Conservation (phyloP, 1,284 basidiomycete genomes). For the Vanrija sp. region DNA sequence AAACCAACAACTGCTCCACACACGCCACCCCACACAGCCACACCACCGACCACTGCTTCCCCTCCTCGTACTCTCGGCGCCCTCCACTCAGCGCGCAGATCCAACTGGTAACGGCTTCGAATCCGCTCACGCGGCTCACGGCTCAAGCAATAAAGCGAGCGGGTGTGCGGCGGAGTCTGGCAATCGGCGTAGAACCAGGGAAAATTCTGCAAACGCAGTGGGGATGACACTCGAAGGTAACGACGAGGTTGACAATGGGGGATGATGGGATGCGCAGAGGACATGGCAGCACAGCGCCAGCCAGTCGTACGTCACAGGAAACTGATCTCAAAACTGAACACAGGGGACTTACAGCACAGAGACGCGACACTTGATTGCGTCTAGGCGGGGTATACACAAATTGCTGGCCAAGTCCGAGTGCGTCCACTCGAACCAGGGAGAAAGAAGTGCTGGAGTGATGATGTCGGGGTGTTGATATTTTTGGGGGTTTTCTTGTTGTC, state of each 20-base stretch:
- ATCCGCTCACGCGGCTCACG: conserved; percentile 24
- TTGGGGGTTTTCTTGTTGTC: conserved; percentile 1
- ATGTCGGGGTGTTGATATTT: neutral
- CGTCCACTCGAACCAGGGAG: too few relatives aligned
- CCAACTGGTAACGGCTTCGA: conserved; percentile 2
- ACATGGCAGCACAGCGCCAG: neutral
- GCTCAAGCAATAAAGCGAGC: conserved; percentile 22
- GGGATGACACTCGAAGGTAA: neutral
- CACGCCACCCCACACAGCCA: too few relatives aligned
- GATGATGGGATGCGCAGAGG: neutral
- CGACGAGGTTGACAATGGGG: neutral
- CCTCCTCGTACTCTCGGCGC: neutral
- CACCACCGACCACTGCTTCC: neutral
- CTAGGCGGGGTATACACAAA: too few relatives aligned
- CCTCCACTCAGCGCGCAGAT: neutral
- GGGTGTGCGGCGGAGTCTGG: conserved; percentile 22
- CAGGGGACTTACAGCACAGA: conserved; percentile 11
- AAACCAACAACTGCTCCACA: too few relatives aligned
- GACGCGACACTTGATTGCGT: neutral
- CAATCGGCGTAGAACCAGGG: conserved; percentile 9
- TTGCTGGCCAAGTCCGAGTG: too few relatives aligned
- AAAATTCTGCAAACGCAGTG: neutral
- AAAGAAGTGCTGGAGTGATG: too few relatives aligned
- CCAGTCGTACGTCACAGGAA: neutral
- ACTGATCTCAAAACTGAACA: neutral